Base-by-base conservation (phyloP, 2,329 filamentous ascomycete species). In the Scleromitrula shiraiana region DNA sequence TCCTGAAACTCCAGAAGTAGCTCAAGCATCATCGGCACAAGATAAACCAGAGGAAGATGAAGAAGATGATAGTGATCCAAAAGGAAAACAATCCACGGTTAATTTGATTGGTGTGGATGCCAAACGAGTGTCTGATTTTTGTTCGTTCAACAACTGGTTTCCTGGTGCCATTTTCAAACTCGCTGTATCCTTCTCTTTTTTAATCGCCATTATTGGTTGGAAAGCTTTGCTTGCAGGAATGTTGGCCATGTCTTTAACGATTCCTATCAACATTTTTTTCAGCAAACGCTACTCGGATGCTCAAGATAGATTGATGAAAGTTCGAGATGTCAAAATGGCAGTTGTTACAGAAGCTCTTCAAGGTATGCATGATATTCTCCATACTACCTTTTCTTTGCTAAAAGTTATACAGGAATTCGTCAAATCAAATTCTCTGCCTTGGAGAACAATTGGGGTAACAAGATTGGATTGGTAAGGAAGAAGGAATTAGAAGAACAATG, bases 391-490 rank as follows among this genome's bases (percentile, higher is more conserved):
- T n/a, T n/a, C n/a, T n/a, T n/a, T n/a, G n/a, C n/a, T n/a, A n/a
- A n/a, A n/a, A n/a, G n/a, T n/a, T n/a, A n/a, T n/a, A n/a, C n/a
- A n/a, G n/a, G n/a, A n/a, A n/a, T 91, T 54, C 78, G 85, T 1
- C 87, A 93, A 64, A 88, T 93, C 67, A 93, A 93, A 60, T 89
- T 91, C 57, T 85, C 85, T 0, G 86, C 86, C 1, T 67, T 88
- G 2, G 87, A 91, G 63, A 67, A 70, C 17, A 78, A 85, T 56
- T 91, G 87, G 86, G 79, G 88, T 62, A 70, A 73, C 14, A 84
- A 82, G 52, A 85, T 93, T 61, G 65, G 73, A 52, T 64, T 74
- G 52, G 77, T 82, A 7, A 73, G 87, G 59, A 75, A 81, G 36
- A 76, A 74, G 39, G 87, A 91, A 62, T 72, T 91, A 8, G 65